A percentile compares a stretch with the other conserved stretches of the same genome.
Conservation (phyloP, 2,329 filamentous ascomycete species). For the Alternaria angustiovoidea region DNA sequence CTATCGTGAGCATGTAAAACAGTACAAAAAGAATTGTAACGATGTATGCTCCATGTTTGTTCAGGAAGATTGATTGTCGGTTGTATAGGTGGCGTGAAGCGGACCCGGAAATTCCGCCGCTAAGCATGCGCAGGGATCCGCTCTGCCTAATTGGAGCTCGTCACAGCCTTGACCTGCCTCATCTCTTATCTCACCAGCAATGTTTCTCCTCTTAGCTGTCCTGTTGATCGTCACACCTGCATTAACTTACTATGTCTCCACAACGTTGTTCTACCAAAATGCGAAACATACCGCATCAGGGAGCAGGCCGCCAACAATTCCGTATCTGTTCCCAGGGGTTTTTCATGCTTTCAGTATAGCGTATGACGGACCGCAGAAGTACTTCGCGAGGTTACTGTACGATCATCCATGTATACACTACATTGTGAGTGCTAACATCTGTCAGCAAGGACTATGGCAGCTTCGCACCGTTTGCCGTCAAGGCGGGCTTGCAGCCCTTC, state of each 20-base stretch:
- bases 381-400: conserved; percentile 38
- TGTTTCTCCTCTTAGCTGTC: conserved; percentile 5
- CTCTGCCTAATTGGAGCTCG: background rate
- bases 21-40: background rate
- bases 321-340: conserved; percentile 33
- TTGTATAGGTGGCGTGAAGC: background rate
- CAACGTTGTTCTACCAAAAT: conserved; percentile 26
- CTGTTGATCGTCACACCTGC: conserved; percentile 20
- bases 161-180: background rate
- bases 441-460: conserved; percentile 34
- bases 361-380: conserved; percentile 27
- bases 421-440: conserved; percentile 6
- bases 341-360: conserved; percentile 33
- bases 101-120: background rate
- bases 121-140: conserved; percentile 7
- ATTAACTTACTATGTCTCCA: conserved; percentile 35
- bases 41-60: background rate
- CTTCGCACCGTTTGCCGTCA: conserved; percentile 34
- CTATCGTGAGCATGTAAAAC: background rate
- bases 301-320: conserved; percentile 33
- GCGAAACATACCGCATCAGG: conserved; percentile 14
- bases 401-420: background rate
- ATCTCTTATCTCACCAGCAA: conserved; percentile 4
- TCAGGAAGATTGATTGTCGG: background rate
- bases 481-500: conserved; percentile 28